Percentiles rank a stretch among this genome's conserved stretches.
phyloP scores from a whole-genome alignment of 225 moss, liverwort and hornwort genomes.

The Pleurozium schreberi region DNA sequence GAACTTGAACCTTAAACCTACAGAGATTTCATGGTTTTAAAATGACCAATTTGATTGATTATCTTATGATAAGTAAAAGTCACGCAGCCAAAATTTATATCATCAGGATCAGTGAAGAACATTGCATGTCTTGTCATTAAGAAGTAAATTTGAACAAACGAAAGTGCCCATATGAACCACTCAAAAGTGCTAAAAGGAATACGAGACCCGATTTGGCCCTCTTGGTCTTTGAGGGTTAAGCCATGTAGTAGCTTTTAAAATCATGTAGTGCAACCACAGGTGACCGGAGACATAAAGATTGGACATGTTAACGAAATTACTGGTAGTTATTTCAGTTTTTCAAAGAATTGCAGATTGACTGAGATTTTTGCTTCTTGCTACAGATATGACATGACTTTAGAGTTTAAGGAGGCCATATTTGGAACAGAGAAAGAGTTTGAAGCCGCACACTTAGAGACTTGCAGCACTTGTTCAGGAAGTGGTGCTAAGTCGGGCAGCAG shows the following conservation, averaged over 20 bases:
- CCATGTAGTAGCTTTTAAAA: not conserved
- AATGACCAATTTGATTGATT: not conserved
- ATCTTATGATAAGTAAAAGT: not conserved
- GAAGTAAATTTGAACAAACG: not conserved
- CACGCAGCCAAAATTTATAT: not conserved
- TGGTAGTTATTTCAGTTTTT: not conserved
- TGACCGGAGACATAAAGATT: not conserved
- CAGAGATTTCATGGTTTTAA: not conserved
- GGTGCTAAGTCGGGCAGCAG: constrained; percentile 54
- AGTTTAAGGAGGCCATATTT: constrained; percentile 55
- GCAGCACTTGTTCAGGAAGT: constrained; percentile 45
- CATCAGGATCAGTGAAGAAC: not conserved
- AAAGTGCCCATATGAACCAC: not conserved
- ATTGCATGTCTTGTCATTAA: not conserved
- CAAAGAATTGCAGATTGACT: not conserved
- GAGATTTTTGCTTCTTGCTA: not conserved
- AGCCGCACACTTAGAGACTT: constrained; percentile 33
- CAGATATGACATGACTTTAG: constrained; percentile 47
- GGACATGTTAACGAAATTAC: not conserved
- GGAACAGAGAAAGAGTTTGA: constrained; percentile 47
- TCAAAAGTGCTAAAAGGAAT: not conserved
- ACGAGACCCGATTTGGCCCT: not conserved
- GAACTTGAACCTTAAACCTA: not conserved
- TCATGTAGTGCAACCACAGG: not conserved
- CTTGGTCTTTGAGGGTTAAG: not conserved